Conservation (phyloP, 306 rosid genomes). For the Vigna hirtella region DNA sequence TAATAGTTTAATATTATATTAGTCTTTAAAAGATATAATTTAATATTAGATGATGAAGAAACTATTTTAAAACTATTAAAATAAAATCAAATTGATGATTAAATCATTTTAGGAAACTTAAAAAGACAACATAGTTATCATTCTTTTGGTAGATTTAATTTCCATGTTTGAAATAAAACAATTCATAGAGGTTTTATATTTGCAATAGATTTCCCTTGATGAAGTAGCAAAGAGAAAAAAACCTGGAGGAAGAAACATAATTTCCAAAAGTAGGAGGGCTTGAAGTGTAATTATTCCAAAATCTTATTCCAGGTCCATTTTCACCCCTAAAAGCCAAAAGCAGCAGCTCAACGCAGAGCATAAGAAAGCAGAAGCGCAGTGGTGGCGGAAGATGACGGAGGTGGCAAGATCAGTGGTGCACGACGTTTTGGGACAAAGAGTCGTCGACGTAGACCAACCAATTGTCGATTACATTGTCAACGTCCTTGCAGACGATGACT, state of each 20-base stretch:
- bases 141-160: too few relatives aligned
- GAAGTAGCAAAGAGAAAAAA: not conserved
- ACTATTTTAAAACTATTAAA: too few relatives aligned
- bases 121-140: too few relatives aligned
- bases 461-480: slow-evolving; percentile 87
- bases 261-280: not conserved
- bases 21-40: too few relatives aligned
- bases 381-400: slow-evolving; percentile 67
- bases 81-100: too few relatives aligned
- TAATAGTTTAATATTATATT: too few relatives aligned
- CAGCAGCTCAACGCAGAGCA: not conserved
- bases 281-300: not conserved
- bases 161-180: too few relatives aligned
- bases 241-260: not conserved
- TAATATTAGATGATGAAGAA: too few relatives aligned
- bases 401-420: slow-evolving; percentile 92
- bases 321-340: not conserved
- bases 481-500: slow-evolving; percentile 98
- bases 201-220: not conserved
- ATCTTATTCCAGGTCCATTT: not conserved
- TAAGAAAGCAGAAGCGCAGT: not conserved
- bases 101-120: too few relatives aligned
- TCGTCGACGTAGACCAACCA: slow-evolving; percentile 84
- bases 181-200: not conserved
- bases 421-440: slow-evolving; percentile 75